Percentiles rank a stretch among this genome's conserved stretches.
phyloP scores from a whole-genome alignment of 208 protist genomes.

The Acanthamoeba royreba region DNA sequence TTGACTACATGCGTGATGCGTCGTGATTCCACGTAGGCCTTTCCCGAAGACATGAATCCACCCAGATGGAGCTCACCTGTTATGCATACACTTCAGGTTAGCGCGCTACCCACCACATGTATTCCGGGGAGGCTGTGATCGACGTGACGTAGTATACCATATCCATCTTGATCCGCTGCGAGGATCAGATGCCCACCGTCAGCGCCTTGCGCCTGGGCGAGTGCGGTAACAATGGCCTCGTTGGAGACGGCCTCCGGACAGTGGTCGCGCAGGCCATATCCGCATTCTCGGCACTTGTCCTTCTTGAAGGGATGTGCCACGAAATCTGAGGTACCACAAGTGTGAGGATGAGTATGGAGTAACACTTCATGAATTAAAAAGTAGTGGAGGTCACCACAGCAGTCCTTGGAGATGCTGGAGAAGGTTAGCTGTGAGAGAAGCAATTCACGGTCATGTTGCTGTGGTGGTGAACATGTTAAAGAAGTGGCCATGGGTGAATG shows the following conservation, averaged over 20 bases:
- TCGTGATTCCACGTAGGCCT: neutral
- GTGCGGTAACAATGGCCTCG: neutral
- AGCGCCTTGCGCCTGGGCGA: neutral
- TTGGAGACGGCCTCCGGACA: neutral
- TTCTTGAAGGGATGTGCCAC: neutral
- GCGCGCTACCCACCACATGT: too few relatives aligned
- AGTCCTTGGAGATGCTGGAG: neutral
- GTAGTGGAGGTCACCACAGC: neutral
- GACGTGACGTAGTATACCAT: neutral
- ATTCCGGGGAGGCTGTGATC: neutral
- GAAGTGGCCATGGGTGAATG: too few relatives aligned
- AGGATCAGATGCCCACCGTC: neutral
- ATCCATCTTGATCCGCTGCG: neutral
- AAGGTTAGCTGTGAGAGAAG: neutral
- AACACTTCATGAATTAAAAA: neutral
- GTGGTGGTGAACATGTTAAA: too few relatives aligned
- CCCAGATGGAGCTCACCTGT: neutral
- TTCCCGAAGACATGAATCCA: neutral
- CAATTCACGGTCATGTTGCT: too few relatives aligned
- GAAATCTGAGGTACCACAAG: too few relatives aligned
- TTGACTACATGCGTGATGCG: constrained; percentile 5
- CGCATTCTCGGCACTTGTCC: neutral
- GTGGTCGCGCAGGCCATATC: neutral
- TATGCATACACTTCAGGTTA: too few relatives aligned
- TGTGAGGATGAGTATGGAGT: too few relatives aligned